phyloP scores from a whole-genome alignment of 768 basidiomycete genomes.

The Chiua virens region DNA sequence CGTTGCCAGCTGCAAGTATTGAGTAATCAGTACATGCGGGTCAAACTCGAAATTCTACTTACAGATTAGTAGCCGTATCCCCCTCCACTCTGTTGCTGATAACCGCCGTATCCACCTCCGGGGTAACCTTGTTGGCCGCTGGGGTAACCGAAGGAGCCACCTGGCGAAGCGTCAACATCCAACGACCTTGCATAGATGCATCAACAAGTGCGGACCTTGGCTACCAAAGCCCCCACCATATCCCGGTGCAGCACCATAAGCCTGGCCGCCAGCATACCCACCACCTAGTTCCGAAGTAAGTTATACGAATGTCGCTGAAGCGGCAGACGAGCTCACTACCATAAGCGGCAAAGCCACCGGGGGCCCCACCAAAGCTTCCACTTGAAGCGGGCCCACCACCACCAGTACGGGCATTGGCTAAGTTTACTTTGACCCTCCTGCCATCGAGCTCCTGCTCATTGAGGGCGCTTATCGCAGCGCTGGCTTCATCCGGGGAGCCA shows the following conservation, averaged over 20 bases:
- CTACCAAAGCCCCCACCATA: constrained; percentile 25
- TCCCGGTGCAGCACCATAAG: constrained; percentile 18
- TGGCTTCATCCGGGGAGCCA: constrained; percentile 60
- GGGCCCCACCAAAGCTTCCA: constrained; percentile 29
- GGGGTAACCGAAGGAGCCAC: constrained; percentile 11
- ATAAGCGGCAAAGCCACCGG: constrained; percentile 33
- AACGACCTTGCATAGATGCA: not conserved
- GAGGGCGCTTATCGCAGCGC: constrained; percentile 69
- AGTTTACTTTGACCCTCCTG: constrained; percentile 85
- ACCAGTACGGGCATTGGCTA: constrained; percentile 70
- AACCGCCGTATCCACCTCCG: constrained; percentile 25
- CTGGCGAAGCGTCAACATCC: constrained; percentile 2
- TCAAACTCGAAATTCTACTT: not conserved
- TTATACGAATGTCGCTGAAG: not conserved
- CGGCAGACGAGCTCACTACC: constrained; percentile 12
- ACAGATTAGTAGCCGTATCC: constrained; percentile 31
- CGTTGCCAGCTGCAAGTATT: not conserved
- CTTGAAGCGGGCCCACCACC: constrained; percentile 40
- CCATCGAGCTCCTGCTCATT: constrained; percentile 96
- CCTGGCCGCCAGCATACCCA: constrained; percentile 30
- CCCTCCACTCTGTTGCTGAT: constrained; percentile 24
- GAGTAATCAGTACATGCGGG: not conserved
- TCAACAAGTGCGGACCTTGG: constrained; percentile 7
- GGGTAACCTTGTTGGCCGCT: constrained; percentile 18
- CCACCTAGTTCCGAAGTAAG: constrained; percentile 26